Base-by-base conservation (phyloP, 2,329 filamentous ascomycete genomes). In the Metarhizium brunneum region DNA sequence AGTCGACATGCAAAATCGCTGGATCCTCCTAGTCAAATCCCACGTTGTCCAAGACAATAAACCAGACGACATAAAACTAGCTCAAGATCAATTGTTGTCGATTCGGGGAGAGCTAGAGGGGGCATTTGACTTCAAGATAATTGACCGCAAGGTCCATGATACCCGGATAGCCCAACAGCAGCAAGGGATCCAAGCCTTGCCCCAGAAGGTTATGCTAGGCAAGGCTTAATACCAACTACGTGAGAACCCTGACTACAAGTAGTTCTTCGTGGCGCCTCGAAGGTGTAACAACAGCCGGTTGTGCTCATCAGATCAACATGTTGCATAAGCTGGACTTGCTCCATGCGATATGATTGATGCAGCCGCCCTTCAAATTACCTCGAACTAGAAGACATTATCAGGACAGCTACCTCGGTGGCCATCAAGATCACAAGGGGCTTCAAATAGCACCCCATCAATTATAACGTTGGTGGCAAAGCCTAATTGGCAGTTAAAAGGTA, bases 21-120 rank as follows among this genome's bases (percentile, higher is more conserved):
- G 82, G 82, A 73, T 82, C 52, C 69, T 86, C 35, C 74, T 74
- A 40, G 76, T 83, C 56, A 81, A 75, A 56, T 68, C 75, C 2
- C 73, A 80, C 52, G 79, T 84, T 2, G 60, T 76, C 7, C 80
- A 84, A 56, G 80, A 83, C 54, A 80, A 75, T 60, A 77, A 80
- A 53, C 81, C 81, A 0, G 80, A 82, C 42, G 80, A 81, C 63
- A 73, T 84, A 35, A 72, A 77, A 48, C 77, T 81, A 60, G 81
- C 73, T 0, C 75, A 78, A 45, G 78, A 79, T n/a, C 72, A 76
- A 58, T 68, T 86, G 5, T 59, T 76, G 18, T 70, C 66, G 1
- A 67, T 78, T 1, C 71, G 74, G 38, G 68, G 67, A 13, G 75
- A 81, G 53, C 69, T 84, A 6, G 72, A 75, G 2, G 77, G 78